A percentile compares a stretch with the other conserved stretches of the same genome.
Evolutionary conservation across 768 basidiomycete species (phyloP).

Genomic region (Leccinum ochraceum): DNA sequence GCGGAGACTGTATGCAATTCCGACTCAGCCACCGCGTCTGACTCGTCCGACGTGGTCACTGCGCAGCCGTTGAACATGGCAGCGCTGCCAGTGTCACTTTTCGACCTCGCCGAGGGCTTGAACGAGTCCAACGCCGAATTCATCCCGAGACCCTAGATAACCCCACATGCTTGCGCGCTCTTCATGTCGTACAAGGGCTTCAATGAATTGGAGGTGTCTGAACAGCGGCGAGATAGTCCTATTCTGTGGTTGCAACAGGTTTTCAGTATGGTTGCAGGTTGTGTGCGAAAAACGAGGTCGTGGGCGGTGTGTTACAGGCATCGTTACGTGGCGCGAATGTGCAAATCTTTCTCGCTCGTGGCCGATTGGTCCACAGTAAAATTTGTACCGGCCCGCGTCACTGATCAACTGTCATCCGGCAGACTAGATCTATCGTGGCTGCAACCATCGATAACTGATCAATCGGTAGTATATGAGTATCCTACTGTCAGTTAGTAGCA

Average conservation of each 20-base stretch:
- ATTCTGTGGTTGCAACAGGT: neutral
- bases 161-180: neutral
- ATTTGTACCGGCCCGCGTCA: conserved; percentile 5
- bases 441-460: conserved; percentile 23
- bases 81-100: too few species aligned
- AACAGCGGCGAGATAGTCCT: neutral
- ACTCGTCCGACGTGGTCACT: too few species aligned
- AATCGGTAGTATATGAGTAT: neutral
- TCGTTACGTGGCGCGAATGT: conserved; percentile 13
- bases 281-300: conserved; percentile 6
- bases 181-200: neutral
- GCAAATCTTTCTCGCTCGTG: conserved; percentile 25
- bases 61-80: too few species aligned
- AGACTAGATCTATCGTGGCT: conserved; percentile 7
- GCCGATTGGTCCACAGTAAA: conserved; percentile 14
- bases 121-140: neutral
- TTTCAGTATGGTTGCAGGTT: neutral
- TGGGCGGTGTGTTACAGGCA: conserved; percentile 18
- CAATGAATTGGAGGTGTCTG: neutral
- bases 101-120: neutral
- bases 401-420: conserved; percentile 16
- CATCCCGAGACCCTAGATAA: neutral
- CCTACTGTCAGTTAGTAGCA: neutral
- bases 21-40: conserved; percentile 5
- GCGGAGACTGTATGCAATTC: conserved; percentile 16